Percentiles rank a stretch among this genome's conserved stretches.
phyloP scores from a whole-genome alignment of 805 yeast genomes.

The Candida incommunis region DNA sequence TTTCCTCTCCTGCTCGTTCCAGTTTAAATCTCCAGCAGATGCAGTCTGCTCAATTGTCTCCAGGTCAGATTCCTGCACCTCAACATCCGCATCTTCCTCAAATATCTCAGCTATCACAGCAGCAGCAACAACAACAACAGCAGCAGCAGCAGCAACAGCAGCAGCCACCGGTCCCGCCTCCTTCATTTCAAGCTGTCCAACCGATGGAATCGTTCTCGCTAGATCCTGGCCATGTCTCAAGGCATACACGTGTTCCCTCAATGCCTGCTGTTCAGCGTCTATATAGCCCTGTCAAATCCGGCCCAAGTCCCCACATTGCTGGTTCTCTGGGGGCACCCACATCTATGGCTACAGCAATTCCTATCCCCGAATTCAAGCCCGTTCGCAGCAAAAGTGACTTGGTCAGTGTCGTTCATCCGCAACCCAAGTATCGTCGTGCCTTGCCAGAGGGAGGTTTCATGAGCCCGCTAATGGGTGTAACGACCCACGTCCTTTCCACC shows the following conservation, averaged over 20 bases:
- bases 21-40: background rate
- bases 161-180: background rate
- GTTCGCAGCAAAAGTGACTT: slow-evolving; percentile 21
- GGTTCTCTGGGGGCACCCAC: too few relatives aligned
- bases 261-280: slow-evolving; percentile 1
- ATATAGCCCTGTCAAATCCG: background rate
- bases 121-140: slow-evolving; percentile 9
- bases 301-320: background rate
- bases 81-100: background rate
- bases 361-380: slow-evolving; percentile 21
- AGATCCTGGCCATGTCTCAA: background rate
- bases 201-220: background rate
- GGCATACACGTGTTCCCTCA: slow-evolving; percentile 1
- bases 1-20: background rate
- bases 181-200: background rate
- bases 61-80: too few relatives aligned
- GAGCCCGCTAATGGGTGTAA: slow-evolving; percentile 62
- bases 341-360: slow-evolving; percentile 3
- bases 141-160: slow-evolving; percentile 4
- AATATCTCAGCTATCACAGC: background rate
- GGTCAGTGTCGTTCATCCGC: slow-evolving; percentile 16
- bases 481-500: slow-evolving; percentile 63
- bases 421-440: slow-evolving; percentile 22
- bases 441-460: slow-evolving; percentile 25
- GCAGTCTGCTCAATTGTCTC: too few relatives aligned